Base-by-base conservation (phyloP, 1,284 basidiomycete genomes). In the Leccinum pachyderme region DNA sequence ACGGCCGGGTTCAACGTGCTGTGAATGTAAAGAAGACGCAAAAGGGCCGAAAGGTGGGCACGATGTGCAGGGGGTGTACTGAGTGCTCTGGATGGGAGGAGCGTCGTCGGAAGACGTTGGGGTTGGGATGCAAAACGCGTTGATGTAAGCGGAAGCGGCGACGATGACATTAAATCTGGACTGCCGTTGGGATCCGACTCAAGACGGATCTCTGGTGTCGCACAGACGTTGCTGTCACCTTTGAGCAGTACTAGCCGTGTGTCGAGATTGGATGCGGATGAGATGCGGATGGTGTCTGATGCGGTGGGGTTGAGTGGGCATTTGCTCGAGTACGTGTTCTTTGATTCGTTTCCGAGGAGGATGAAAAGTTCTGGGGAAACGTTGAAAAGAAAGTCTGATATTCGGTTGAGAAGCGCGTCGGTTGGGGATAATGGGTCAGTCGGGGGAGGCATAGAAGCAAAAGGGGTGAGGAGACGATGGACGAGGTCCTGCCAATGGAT, bases 11-110 rank as follows among this genome's bases (percentile, higher is more conserved):
- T 89, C 27, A 90, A 77, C n/a, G 77, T 75, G 28, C 75, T 79
- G 67, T 91, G 88, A 24, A 89, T 65, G 65, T 86, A 91, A n/a
- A 90, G 73, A 32, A 91, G 70, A 32, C 88, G 83, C n/a, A 86
- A 70, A 29, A 91, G 73, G 1, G 84, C 81, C 7, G 86, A 82
- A n/a, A 77, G 72, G 64, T 90, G 88, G 50, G 73, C 78, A 13
- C 75, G 78, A 62, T 87, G 84, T 24, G 77, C 78, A 39, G 75
- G 74, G 5, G 77, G 75, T 22, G 76, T 69, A 32, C 69, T 72
- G 59, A 76, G 76, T 4, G 73, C 63, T 47, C 77, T 78, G 9
- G 81, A 79, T n/a, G 79, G 67, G 15, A 83, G 67, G n/a, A 87
- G 65, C 0, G 80, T 80, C n/a, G 75, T 82, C 13, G 77, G 72